phyloP scores from a whole-genome alignment of 148 eudicot species.

The Fagopyrum esculentum region DNA sequence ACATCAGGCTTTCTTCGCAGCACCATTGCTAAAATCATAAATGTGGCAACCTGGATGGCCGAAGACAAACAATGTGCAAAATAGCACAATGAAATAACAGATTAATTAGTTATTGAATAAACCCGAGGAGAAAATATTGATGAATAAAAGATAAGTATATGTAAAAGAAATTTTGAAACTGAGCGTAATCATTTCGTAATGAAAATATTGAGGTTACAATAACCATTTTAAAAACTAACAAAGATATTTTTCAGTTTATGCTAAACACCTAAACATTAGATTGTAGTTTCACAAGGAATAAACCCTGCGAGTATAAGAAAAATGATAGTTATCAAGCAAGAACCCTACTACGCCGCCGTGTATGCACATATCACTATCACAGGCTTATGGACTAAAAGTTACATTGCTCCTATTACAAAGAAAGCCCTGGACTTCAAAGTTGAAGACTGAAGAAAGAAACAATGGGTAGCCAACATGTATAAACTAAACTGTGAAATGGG shows the following conservation, averaged over 20 bases:
- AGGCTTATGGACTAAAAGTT: background rate
- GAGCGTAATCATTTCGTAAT: background rate
- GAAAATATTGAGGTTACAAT: background rate
- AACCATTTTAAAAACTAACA: background rate
- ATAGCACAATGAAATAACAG: background rate
- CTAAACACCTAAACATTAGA: background rate
- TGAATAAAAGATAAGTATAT: background rate
- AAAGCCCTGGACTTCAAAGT: background rate
- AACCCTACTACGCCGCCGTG: background rate
- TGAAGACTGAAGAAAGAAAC: background rate
- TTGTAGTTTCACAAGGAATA: background rate
- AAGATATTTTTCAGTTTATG: background rate
- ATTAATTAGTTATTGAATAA: background rate
- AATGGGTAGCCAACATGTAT: background rate
- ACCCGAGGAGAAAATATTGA: background rate
- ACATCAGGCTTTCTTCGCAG: conserved; percentile 56
- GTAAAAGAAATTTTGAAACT: background rate
- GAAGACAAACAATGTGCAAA: background rate
- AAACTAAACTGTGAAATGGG: background rate
- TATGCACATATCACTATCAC: background rate
- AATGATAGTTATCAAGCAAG: background rate
- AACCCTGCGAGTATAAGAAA: background rate
- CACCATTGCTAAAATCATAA: conserved; percentile 46
- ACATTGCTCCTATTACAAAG: background rate
- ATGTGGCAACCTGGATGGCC: conserved; percentile 47